Base-by-base conservation (phyloP, 495 filamentous ascomycete genomes). In the Xeromyces bisporus region DNA sequence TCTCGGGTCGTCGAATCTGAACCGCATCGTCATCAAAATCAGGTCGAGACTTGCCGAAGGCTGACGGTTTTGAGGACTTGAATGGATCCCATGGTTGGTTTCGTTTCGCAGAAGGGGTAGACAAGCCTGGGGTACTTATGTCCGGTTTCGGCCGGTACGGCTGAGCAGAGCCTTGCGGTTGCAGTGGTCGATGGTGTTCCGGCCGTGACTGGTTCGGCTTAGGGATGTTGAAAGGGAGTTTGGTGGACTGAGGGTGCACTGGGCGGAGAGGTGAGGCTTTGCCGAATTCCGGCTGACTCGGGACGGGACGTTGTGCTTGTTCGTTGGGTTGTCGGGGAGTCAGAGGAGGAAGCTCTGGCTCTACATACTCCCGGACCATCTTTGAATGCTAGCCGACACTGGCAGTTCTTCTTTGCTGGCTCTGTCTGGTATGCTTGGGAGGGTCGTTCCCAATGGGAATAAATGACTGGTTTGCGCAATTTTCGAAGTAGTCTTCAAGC, bases 261-360 rank as follows among this genome's bases (percentile, higher is more conserved):
- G 58, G 62, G 36, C 71, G 48, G 38, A 64, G 43, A 18, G 59
- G 55, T n/a, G 59, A 74, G 2, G 71, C 52, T 38, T 68, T 67
- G 16, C 71, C 71, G 39, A 76, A 76, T 42, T 76, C 65, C 23
- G 68, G 64, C 23, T 64, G 47, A 2, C 53, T 42, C 12, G 43
- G 32, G 17, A 44, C 23, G 6, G 46, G 28, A 14, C 47, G 28
- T 15, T 39, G 44, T 14, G 42, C 28, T n/a, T 52, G 42, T 17
- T 50, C 44, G 15, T 49, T 44, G 15, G 48, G 45, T 18, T 41
- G 50, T 18, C 39, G 39, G 23, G 55, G 54, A 15, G 52, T 56
- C 20, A 46, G n/a, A n/a, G n/a, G n/a, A 35, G n/a, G 47, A 40
- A 20, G 53, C 50, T 15, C 31, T 34, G 28, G 41, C 51, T 35